Percentiles rank a stretch among this genome's conserved stretches.
phyloP scores from a whole-genome alignment of 306 rosid genomes.

The Lotus japonicus region DNA sequence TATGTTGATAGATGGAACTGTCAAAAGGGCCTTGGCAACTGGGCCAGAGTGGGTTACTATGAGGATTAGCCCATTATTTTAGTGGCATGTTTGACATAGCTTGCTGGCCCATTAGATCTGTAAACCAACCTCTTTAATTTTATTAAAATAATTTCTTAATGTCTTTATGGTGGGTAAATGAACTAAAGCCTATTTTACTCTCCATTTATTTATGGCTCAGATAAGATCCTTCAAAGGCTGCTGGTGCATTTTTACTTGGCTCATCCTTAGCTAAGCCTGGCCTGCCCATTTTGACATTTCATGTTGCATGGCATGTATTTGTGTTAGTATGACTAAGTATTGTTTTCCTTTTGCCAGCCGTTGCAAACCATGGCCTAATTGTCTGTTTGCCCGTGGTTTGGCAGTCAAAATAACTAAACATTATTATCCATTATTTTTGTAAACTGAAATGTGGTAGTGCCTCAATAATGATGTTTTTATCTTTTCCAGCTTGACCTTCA shows the following conservation, averaged over 20 bases:
- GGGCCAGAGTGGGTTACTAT: too few species aligned
- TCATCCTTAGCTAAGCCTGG: not conserved
- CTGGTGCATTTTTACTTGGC: not conserved
- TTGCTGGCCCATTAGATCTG: too few species aligned
- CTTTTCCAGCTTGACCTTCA: conserved; percentile 48
- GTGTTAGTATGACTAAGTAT: not conserved
- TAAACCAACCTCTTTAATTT: too few species aligned
- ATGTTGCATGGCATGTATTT: not conserved
- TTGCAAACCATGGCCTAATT: too few species aligned
- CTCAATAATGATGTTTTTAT: not conserved
- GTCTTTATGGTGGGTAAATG: too few species aligned
- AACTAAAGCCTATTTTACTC: not conserved
- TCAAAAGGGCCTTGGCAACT: too few species aligned
- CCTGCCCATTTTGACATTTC: not conserved
- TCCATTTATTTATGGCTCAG: not conserved
- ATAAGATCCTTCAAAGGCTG: not conserved
- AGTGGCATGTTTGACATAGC: too few species aligned
- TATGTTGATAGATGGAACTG: too few species aligned
- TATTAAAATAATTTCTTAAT: too few species aligned
- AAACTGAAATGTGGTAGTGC: not conserved
- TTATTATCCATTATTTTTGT: not conserved
- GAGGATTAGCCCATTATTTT: too few species aligned
- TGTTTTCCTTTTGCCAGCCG: not conserved
- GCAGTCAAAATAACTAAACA: not conserved
- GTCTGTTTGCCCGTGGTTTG: not conserved